Percentiles rank a stretch among this genome's conserved stretches.
These are phyloP conservation scores for Geosmithia putterillii DNA, from an alignment of 2,329 filamentous ascomycete genomes.

Conservation along the genomic window DNA sequence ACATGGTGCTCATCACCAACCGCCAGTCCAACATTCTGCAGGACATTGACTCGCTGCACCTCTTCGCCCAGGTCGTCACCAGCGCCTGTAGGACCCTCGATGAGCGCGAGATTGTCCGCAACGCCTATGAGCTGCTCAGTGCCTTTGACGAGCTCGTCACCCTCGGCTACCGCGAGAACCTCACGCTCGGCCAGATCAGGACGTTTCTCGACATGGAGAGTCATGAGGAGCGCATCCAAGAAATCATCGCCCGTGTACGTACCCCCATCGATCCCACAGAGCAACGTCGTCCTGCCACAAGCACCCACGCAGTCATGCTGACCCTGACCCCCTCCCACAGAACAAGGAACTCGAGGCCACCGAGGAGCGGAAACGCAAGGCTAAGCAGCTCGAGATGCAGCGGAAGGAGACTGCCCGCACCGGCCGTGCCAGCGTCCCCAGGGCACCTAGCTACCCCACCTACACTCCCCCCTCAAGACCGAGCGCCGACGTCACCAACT, in stretches of 20 bases:
- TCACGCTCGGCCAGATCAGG: slow-evolving; percentile 95
- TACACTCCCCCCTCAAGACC: slow-evolving; percentile 74
- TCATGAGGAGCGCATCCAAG: slow-evolving; percentile 97
- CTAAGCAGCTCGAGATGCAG: slow-evolving; percentile 97
- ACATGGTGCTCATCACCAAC: slow-evolving; percentile 99
- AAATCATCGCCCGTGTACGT: slow-evolving; percentile 81
- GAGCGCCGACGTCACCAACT: slow-evolving; percentile 74
- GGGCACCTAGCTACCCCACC: slow-evolving; percentile 74
- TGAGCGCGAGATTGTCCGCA: slow-evolving; percentile 86
- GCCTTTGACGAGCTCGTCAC: slow-evolving; percentile 97
- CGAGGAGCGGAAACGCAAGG: slow-evolving; percentile 96
- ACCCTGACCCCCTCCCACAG: slow-evolving; percentile 28
- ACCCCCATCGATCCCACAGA: no score
- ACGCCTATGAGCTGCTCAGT: slow-evolving; percentile 91
- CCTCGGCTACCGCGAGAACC: slow-evolving; percentile 87
- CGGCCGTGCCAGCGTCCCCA: slow-evolving; percentile 52
- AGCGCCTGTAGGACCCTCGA: slow-evolving; percentile 94
- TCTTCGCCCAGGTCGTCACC: slow-evolving; percentile 94
- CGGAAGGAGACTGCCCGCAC: slow-evolving; percentile 86
- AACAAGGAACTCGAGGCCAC: slow-evolving; percentile 98
- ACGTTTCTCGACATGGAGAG: slow-evolving; percentile 99
- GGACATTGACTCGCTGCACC: slow-evolving; percentile 95
- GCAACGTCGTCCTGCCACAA: no score
- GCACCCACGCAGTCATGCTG: no score
- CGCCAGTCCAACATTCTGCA: slow-evolving; percentile 98